These are phyloP conservation scores for Cryphonectria parasitica DNA, from an alignment of 2,329 filamentous ascomycete genomes.

Conservation along the genomic window DNA sequence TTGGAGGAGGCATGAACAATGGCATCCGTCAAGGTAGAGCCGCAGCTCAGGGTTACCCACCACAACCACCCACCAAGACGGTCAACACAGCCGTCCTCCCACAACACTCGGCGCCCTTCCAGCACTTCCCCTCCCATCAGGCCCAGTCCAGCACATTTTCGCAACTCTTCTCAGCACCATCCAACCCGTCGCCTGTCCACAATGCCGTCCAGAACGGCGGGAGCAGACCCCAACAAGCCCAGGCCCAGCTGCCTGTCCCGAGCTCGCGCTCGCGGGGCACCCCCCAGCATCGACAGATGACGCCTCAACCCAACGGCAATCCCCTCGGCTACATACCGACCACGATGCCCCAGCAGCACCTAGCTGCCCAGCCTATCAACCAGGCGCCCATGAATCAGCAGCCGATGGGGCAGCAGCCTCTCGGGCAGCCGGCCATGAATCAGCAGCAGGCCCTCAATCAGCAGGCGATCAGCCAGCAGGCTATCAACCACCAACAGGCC, in stretches of 20 bases:
- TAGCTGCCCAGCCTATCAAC: constrained; percentile 5
- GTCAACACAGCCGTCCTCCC: constrained; percentile 53
- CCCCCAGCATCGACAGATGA: constrained; percentile 49
- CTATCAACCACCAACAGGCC: constrained; percentile 38
- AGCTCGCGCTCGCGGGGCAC: constrained; percentile 48
- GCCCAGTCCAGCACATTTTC: constrained; percentile 51
- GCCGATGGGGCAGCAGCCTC: constrained; percentile 29
- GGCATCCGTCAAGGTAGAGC: constrained; percentile 53
- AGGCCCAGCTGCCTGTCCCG: constrained; percentile 53
- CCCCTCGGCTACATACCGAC: constrained; percentile 40
- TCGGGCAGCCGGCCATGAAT: constrained; percentile 40
- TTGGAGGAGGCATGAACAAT: constrained; percentile 44
- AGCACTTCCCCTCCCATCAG: constrained; percentile 58
- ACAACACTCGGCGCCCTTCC: constrained; percentile 59
- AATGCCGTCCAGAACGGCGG: constrained; percentile 53
- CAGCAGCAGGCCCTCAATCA: constrained; percentile 40
- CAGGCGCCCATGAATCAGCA: constrained; percentile 30
- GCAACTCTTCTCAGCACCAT: constrained; percentile 55
- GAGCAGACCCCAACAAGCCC: constrained; percentile 46
- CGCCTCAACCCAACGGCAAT: constrained; percentile 42
- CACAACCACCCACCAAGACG: constrained; percentile 56
- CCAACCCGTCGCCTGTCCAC: constrained; percentile 50
- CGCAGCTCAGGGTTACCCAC: constrained; percentile 46
- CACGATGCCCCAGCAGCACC: constrained; percentile 36
- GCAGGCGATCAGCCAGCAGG: constrained; percentile 35